Conservation (phyloP, 2,329 filamentous ascomycete genomes). For the Aspergillus texensis region DNA sequence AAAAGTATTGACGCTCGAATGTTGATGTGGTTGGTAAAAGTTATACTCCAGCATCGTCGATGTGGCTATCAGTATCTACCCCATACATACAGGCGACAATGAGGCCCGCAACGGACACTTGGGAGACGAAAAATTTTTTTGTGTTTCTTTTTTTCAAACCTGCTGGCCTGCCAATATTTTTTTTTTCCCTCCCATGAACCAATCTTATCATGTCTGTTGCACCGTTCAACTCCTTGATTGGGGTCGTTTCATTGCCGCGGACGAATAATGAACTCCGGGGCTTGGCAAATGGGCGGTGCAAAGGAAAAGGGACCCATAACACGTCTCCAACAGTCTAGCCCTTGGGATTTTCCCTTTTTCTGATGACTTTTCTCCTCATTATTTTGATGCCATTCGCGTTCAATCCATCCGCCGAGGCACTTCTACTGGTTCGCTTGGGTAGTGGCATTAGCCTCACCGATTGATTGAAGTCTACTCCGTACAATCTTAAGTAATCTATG, state of each 20-base stretch:
- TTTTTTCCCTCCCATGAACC: neutral
- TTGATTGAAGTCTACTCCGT: neutral
- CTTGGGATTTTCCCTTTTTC: neutral
- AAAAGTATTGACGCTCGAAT: neutral
- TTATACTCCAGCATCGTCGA: neutral
- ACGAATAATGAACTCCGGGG: neutral
- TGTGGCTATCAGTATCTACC: neutral
- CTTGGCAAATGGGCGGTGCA: constrained; percentile 15
- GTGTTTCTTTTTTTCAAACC: too few relatives aligned
- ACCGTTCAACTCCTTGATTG: neutral
- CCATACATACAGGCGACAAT: neutral
- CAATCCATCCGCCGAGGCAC: too few relatives aligned
- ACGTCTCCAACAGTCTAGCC: constrained; percentile 4
- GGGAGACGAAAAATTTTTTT: neutral
- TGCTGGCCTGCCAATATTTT: neutral
- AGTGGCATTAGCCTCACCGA: neutral
- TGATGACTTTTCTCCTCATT: neutral
- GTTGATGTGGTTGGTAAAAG: neutral
- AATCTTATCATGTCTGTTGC: neutral
- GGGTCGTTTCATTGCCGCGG: constrained; percentile 3
- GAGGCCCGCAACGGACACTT: neutral
- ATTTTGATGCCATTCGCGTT: neutral
- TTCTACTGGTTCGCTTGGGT: neutral
- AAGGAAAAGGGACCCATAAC: neutral
- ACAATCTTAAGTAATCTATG: neutral